Evolutionary conservation across 305 asterid genomes (phyloP), one percentile per base, ranked within the genome.

Genomic region (Ilex paraguariensis): DNA sequence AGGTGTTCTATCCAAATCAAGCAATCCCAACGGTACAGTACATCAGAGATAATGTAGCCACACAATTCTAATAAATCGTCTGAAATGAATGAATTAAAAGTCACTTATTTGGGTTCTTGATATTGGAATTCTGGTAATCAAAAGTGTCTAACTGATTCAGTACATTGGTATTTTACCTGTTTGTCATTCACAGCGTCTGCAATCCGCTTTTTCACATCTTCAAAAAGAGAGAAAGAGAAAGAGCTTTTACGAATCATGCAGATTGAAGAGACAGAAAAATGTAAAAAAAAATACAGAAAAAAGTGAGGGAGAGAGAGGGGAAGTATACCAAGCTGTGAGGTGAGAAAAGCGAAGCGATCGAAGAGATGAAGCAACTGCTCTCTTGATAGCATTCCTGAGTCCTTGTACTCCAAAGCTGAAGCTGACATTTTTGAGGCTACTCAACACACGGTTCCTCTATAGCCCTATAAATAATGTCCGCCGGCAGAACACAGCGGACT

Each of bases 131-230:
- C 28, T 21, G 28, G 28, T 0, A 21, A 21, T 21, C 28, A 21
- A 21, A 21, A 21, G 28, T n/a, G 28, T 21, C 28, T 21, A 21
- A 21, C 28, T 21, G 28, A 21, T 21, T 21, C 28, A 1, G 28
- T 21, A 36, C 6, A 36, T 36, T 1, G 42, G 49, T 21, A 13
- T n/a, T 15, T 39, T 42, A 81, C 96, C 88, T 88, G 95, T 76
- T 87, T 83, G 64, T 91, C 95, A 57, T 59, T 68, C 57, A 91
- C 95, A 50, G 89, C 98, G 31, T 86, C 95, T 52, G 82, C 86
- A 72, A 91, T 82, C 67, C 95, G 82, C 70, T 82, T 69, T 79
- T 91, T 91, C 71, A 83, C 96, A 64, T 91, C 96, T 88, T 70
- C 54, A 66, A 31, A 67, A 64, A 32, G 21, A 30, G n/a, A 40